These are phyloP conservation scores for Papiliotrema nemorosa DNA, from an alignment of 1,284 basidiomycete species.

Conservation along the genomic window DNA sequence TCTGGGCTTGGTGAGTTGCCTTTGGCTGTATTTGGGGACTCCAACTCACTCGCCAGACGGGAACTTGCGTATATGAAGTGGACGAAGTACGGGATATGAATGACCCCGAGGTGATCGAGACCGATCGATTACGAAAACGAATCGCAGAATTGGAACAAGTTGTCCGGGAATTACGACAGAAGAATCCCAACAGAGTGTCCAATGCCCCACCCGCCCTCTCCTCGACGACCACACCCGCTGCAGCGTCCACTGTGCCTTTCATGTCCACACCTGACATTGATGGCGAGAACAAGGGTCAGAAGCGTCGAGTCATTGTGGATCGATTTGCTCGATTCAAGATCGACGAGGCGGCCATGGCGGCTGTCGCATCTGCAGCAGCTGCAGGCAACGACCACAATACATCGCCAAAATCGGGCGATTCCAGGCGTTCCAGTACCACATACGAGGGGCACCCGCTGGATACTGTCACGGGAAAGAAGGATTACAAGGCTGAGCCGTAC, in stretches of 20 bases:
- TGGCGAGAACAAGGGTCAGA: conserved; percentile 12
- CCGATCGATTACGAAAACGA: conserved; percentile 71
- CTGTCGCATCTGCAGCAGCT: conserved; percentile 20
- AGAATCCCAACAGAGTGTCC: conserved; percentile 11
- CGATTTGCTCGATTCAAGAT: conserved; percentile 45
- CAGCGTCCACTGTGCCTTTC: not conserved
- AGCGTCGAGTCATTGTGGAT: conserved; percentile 44
- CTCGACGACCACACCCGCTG: not conserved
- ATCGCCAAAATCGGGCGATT: not conserved
- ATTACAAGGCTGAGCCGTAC: conserved; percentile 36
- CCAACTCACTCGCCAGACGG: conserved; percentile 57
- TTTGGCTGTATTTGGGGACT: not conserved
- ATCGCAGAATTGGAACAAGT: conserved; percentile 86
- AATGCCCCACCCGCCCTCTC: conserved; percentile 1
- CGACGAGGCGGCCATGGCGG: conserved; percentile 39
- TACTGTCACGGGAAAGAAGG: conserved; percentile 3
- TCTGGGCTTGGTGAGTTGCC: conserved; percentile 35
- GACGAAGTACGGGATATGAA: conserved; percentile 81
- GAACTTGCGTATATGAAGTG: conserved; percentile 86
- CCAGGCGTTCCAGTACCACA: not conserved
- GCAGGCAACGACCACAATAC: not conserved
- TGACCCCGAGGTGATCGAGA: conserved; percentile 76
- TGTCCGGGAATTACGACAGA: conserved; percentile 62
- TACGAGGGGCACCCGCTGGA: not conserved
- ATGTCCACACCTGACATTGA: not conserved